Evolutionary conservation across 2,329 filamentous ascomycete genomes (phyloP), one percentile per base, ranked within the genome.

Genomic region (Aspergillus amoenus): DNA sequence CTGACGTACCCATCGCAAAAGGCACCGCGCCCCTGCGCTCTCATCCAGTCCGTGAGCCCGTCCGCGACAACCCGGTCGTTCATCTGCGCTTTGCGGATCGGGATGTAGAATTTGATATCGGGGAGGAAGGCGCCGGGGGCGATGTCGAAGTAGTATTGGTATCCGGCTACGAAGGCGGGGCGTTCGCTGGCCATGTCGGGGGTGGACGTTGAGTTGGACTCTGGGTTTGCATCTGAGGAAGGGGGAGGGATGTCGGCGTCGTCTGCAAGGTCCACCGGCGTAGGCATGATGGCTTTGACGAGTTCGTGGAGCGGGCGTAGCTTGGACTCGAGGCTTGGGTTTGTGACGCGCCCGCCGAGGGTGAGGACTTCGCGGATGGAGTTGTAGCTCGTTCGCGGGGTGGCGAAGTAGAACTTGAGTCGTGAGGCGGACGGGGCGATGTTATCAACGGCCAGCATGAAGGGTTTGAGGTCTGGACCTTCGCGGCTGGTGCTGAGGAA

Each of bases 291-390:
- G 4, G 13, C 46, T 39, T 49, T 49, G 32, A 49, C 46, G 2
- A 49, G 46, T 21, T 40, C 18, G 32, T 73, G 57, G n/a, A 56
- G 30, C 4, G 48, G 45, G 32, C 40, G 46, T 11, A 56, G n/a
- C 0, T 44, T 49, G 12, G 2, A 9, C 17, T 56, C 47, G 13
- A 56, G 30, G 11, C 30, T n/a, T 4, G 37, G 13, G 11, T 1
- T 30, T 2, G 8, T n/a, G 13, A 57, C 15, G 4, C 45, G 43
- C 22, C 39, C 39, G 2, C 55, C 55, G 12, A 57, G 24, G 5
- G 55, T 53, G 24, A 57, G 41, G 17, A 49, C 47, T 13, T 54
- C 43, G 22, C 37, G 21, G 13, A 57, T 41, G 2, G 55, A 57
- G 15, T 39, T 45, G 21, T 43, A 57, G 39, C 44, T 49, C 21